Evolutionary conservation across 306 rosid genomes (phyloP), one percentile per base, ranked within the genome.

Genomic region (Potentilla sterilis): DNA sequence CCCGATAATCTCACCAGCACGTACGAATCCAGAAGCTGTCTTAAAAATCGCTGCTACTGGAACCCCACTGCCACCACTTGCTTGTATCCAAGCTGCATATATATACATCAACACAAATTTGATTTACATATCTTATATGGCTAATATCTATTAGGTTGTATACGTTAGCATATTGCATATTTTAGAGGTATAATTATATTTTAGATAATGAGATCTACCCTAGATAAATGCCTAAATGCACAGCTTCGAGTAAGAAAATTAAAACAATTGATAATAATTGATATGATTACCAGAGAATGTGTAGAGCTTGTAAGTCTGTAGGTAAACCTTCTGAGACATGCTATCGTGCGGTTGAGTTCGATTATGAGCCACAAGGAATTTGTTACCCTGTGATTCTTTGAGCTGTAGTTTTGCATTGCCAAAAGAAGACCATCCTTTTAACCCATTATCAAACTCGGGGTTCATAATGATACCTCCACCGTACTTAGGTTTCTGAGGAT

Each of bases 381-480:
- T 52, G 84, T 93, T 93, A 82, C 85, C 91, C 16, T 49, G 69
- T 67, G 79, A 84, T 58, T 83, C 84, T 79, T 80, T 78, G 1
- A 71, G 87, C 64, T 81, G 77, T 2, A 91, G 70, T 75, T 13
- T 79, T 75, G 96, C 85, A 0, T 49, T 44, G 1, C 91, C 93
- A 70, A 79, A 89, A 14, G 66, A 3, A 48, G 84, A 80, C 96
- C 98, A 91, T 4, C 89, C 97, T 75, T 85, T 63, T 58, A 86
- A 46, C 19, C 92, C 96, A 52, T 87, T 24, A 0, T 89, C 84
- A 10, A 93, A 46, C 21, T 93, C 91, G 35, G 97, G 91, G 63
- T 93, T 93, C 64, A 34, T 62, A 49, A 93, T 83, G 59, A 91
- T 87, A 63, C 98, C 98, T 74, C 98, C 98, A 49, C 73, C 77